Conservation (phyloP, 2,329 filamentous ascomycete genomes). For the Helicocarpus griseus region DNA sequence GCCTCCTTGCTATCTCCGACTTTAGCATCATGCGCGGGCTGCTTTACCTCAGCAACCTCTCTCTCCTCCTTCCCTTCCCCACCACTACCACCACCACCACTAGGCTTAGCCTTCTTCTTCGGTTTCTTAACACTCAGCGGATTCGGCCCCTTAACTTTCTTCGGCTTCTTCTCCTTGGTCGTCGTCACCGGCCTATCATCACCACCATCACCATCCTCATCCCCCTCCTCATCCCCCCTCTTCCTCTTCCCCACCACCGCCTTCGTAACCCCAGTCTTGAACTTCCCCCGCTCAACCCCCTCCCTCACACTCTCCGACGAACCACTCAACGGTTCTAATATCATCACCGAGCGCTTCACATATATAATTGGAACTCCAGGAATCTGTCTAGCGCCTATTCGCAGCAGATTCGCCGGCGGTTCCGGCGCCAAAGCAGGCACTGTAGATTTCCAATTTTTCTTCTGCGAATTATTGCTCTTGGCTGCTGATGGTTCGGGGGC, state of each 20-base stretch:
- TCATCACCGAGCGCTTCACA: slow-evolving; percentile 43
- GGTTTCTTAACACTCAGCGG: slow-evolving; percentile 40
- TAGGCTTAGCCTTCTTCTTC: slow-evolving; percentile 24
- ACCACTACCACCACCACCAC: slow-evolving; percentile 13
- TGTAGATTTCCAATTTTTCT: slow-evolving; percentile 13
- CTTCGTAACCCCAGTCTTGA: slow-evolving; percentile 32
- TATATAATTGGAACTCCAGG: slow-evolving; percentile 42
- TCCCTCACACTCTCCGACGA: slow-evolving; percentile 34
- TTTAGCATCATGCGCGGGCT: not conserved
- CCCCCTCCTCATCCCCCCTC: slow-evolving; percentile 17
- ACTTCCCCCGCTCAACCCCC: slow-evolving; percentile 38
- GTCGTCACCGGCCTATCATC: slow-evolving; percentile 6
- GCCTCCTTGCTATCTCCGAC: not conserved
- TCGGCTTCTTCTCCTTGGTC: slow-evolving; percentile 24
- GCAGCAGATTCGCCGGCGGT: slow-evolving; percentile 27
- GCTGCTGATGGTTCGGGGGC: slow-evolving; percentile 4
- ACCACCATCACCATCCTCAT: slow-evolving; percentile 16
- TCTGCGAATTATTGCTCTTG: slow-evolving; percentile 3
- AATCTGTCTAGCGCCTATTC: slow-evolving; percentile 32
- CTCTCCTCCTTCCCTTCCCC: slow-evolving; percentile 8
- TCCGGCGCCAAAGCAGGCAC: slow-evolving; percentile 12
- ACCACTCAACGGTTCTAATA: slow-evolving; percentile 39
- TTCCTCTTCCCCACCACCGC: slow-evolving; percentile 25
- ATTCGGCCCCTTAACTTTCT: slow-evolving; percentile 37
- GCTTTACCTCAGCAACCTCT: slow-evolving; percentile 3